These are phyloP conservation scores for Blumeria hordei DNA, from an alignment of 2,329 filamentous ascomycete species.

Conservation along the genomic window DNA sequence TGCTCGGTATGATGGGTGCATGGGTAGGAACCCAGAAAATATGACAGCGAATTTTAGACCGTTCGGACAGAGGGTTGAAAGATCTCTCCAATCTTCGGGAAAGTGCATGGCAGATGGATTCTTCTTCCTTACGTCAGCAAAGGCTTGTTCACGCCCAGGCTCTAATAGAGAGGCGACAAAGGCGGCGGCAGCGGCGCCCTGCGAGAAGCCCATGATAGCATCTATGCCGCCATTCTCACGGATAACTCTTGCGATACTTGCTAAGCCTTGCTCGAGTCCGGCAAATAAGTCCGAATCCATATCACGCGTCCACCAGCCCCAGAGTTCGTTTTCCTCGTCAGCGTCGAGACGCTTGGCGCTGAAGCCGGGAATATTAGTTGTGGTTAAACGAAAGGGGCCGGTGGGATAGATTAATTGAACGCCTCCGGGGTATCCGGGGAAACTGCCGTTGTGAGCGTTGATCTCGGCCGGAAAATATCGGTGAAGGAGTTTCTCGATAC, in stretches of 20 bases:
- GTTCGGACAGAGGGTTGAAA: slow-evolving; percentile 12
- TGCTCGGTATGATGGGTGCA: slow-evolving; percentile 33
- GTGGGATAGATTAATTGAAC: slow-evolving; percentile 43
- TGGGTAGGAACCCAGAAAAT: slow-evolving; percentile 56
- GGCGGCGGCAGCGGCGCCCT: slow-evolving; percentile 49
- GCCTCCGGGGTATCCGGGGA: slow-evolving; percentile 17
- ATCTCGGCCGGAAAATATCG: slow-evolving; percentile 41
- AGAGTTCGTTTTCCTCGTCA: slow-evolving; percentile 37
- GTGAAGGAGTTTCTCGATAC: slow-evolving; percentile 53
- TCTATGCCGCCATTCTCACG: slow-evolving; percentile 43
- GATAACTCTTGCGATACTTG: slow-evolving; percentile 34
- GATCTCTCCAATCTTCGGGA: slow-evolving; percentile 18
- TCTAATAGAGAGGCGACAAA: slow-evolving; percentile 56
- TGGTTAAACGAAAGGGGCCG: slow-evolving; percentile 35
- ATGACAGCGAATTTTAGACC: slow-evolving; percentile 42
- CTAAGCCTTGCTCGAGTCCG: slow-evolving; percentile 44
- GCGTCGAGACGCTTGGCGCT: slow-evolving; percentile 19
- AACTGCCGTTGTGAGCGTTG: slow-evolving; percentile 18
- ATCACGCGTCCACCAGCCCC: slow-evolving; percentile 62
- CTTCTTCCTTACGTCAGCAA: slow-evolving; percentile 16
- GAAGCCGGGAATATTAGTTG: slow-evolving; percentile 48
- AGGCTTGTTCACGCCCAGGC: slow-evolving; percentile 20
- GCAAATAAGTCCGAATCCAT: slow-evolving; percentile 40
- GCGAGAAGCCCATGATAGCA: slow-evolving; percentile 60
- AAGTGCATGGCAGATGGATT: slow-evolving; percentile 23